Percentiles rank a stretch among this genome's conserved stretches.
These are phyloP conservation scores for Fusarium sp. DNA, from an alignment of 2,329 filamentous ascomycete genomes.

Conservation along the genomic window DNA sequence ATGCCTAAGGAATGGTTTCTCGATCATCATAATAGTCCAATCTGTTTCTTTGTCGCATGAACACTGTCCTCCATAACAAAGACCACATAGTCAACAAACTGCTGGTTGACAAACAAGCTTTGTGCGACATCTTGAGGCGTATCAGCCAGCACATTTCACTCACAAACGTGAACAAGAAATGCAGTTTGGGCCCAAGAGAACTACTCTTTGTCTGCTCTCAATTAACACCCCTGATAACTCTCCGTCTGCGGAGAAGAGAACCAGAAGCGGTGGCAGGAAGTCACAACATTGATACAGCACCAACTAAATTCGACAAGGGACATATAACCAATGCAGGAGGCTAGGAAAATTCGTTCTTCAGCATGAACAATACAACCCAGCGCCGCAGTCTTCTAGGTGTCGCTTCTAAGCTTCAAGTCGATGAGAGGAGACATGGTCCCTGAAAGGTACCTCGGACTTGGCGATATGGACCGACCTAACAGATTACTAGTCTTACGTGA, in stretches of 20 bases:
- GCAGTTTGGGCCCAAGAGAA: accelerated
- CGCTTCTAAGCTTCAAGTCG: background rate
- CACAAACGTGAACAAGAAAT: background rate
- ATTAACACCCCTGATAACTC: background rate
- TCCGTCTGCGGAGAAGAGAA: background rate
- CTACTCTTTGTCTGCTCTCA: background rate
- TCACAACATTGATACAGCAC: background rate
- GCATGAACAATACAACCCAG: too few relatives aligned
- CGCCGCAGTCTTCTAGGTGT: background rate
- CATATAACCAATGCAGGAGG: accelerated
- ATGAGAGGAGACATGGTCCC: background rate
- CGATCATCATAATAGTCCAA: too few relatives aligned
- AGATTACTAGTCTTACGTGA: background rate
- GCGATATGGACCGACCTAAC: too few relatives aligned
- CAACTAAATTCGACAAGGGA: too few relatives aligned
- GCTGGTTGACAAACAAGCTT: background rate
- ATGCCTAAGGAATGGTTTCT: too few relatives aligned
- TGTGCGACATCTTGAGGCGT: background rate
- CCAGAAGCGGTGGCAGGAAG: background rate
- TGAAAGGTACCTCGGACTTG: background rate
- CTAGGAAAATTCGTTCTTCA: background rate
- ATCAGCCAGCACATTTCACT: too few relatives aligned
- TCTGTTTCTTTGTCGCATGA: background rate
- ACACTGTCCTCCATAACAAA: too few relatives aligned
- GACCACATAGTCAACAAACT: accelerated